Conservation (phyloP, 345 rosid genomes). For the Pistacia integerrima region DNA sequence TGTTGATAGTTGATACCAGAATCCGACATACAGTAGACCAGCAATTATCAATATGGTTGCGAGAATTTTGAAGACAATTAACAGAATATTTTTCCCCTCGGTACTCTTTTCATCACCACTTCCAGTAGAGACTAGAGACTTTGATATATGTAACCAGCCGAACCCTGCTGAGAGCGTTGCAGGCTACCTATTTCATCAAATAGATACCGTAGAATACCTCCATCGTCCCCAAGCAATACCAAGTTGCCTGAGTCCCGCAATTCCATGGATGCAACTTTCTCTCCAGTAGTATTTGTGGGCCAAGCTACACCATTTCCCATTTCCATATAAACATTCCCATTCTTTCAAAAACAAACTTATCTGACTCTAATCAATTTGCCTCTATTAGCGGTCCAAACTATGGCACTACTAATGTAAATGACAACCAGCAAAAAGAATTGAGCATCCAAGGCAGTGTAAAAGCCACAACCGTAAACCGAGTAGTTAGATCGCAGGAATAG, state of each 20-base stretch:
- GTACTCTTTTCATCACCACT: no score
- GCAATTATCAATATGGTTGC: no score
- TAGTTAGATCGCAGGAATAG: constrained; percentile 39
- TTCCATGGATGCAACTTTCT: constrained; percentile 38
- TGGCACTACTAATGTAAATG: constrained; percentile 23
- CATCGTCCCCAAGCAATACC: constrained; percentile 39
- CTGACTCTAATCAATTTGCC: constrained; percentile 26
- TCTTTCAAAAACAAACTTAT: constrained; percentile 38
- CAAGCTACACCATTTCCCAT: neutral
- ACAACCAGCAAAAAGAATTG: constrained; percentile 32
- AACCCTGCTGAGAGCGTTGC: no score
- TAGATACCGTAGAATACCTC: constrained; percentile 27
- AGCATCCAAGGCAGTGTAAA: constrained; percentile 35
- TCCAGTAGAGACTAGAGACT: no score
- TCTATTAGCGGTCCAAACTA: constrained; percentile 51
- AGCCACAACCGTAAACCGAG: constrained; percentile 40
- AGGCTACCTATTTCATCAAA: no score
- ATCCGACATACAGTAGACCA: no score
- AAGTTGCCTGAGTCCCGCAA: constrained; percentile 57
- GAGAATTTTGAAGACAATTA: no score
- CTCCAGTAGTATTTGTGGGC: constrained; percentile 28
- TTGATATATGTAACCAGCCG: no score
- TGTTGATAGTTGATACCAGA: no score
- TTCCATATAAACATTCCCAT: constrained; percentile 39
- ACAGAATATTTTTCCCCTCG: no score